Conservation (phyloP, 768 basidiomycete species). For the Auriscalpium microsporum region DNA sequence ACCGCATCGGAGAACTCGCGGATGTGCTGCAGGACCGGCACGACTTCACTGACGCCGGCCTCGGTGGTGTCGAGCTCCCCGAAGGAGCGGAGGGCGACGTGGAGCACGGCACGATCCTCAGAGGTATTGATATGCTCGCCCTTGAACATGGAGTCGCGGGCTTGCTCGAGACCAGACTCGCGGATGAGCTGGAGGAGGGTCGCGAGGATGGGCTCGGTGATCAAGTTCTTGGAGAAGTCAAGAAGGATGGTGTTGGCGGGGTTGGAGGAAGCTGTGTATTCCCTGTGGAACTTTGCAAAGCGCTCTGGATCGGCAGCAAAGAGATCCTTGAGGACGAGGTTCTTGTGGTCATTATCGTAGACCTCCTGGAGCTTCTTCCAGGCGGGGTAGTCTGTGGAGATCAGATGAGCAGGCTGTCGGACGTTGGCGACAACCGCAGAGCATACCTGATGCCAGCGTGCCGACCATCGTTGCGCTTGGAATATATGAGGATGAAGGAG, state of each 20-base stretch:
- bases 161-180: constrained; percentile 79
- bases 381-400: constrained; percentile 62
- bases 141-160: constrained; percentile 87
- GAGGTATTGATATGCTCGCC: constrained; percentile 99
- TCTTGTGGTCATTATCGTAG: constrained; percentile 62
- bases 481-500: not conserved
- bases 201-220: constrained; percentile 76
- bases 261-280: constrained; percentile 60
- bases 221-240: constrained; percentile 95
- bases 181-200: constrained; percentile 71
- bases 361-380: constrained; percentile 89
- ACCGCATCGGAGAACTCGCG: constrained; percentile 81
- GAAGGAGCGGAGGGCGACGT: constrained; percentile 81
- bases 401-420: not conserved
- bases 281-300: constrained; percentile 76
- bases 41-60: constrained; percentile 74
- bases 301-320: constrained; percentile 83
- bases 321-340: constrained; percentile 84
- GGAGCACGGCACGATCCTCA: constrained; percentile 93
- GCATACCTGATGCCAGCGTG: constrained; percentile 14
- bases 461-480: constrained; percentile 10
- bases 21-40: constrained; percentile 81
- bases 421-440: not conserved
- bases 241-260: constrained; percentile 75
- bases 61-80: constrained; percentile 77